These are phyloP conservation scores for Botryosphaeria dothidea DNA, from an alignment of 2,329 filamentous ascomycete genomes.

Conservation along the genomic window DNA sequence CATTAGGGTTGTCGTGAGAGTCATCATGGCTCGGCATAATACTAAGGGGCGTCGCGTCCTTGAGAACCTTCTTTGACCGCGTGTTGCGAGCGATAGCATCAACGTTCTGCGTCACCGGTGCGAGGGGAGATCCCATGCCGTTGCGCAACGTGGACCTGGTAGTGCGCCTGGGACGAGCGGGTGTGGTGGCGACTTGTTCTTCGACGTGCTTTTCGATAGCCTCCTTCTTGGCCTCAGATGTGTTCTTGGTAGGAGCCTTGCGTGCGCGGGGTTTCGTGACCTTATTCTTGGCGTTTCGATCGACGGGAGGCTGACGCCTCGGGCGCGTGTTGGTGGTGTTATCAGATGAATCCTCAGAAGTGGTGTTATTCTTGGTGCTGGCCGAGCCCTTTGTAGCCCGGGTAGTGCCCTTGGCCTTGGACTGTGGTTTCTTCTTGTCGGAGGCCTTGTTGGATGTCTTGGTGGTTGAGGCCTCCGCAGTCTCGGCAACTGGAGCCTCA, in stretches of 20 bases:
- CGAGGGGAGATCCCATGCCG: background rate
- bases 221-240: background rate
- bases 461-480: background rate
- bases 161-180: background rate
- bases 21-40: background rate
- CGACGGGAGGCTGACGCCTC: background rate
- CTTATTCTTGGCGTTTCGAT: constrained; percentile 6
- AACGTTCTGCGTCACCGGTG: background rate
- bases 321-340: background rate
- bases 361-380: background rate
- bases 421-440: background rate
- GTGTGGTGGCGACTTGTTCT: background rate
- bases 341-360: background rate
- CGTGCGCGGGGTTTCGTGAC: constrained; percentile 9
- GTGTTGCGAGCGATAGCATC: background rate
- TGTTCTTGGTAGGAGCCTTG: background rate
- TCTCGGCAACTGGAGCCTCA: background rate
- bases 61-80: background rate
- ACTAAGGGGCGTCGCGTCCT: constrained; percentile 4
- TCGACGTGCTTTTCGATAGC: background rate
- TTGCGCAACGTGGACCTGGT: background rate
- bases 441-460: background rate
- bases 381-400: background rate
- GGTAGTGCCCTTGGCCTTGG: background rate
- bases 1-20: background rate